Conservation (phyloP, 2,329 filamentous ascomycete genomes). For the Penicillium sp. region DNA sequence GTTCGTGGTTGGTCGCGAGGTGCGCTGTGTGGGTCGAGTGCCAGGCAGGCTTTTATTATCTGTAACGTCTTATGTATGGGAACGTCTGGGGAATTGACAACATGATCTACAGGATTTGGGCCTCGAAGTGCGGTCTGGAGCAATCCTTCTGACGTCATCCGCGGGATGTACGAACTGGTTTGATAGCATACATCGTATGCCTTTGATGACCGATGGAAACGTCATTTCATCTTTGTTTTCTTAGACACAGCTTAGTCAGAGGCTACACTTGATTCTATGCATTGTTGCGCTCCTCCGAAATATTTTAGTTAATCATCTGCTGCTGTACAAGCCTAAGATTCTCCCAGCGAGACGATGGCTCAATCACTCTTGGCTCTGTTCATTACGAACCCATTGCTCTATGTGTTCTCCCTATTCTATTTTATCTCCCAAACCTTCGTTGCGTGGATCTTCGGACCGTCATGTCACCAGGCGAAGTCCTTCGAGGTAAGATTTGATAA, state of each 20-base stretch:
- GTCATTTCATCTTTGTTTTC: neutral
- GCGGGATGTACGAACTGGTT: too few relatives aligned
- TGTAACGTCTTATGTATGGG: too few relatives aligned
- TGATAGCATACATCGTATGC: too few relatives aligned
- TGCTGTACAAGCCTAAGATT: neutral
- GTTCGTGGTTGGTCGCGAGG: too few relatives aligned
- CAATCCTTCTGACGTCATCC: too few relatives aligned
- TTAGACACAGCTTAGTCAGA: neutral
- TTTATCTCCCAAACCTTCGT: neutral
- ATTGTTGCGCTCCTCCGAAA: neutral
- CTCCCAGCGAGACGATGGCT: neutral
- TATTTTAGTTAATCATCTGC: neutral
- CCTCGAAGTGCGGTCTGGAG: too few relatives aligned
- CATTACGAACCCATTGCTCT: neutral
- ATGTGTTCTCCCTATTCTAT: neutral
- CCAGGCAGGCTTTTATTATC: too few relatives aligned
- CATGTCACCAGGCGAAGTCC: neutral
- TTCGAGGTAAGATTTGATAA: too few relatives aligned
- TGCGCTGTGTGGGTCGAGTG: too few relatives aligned
- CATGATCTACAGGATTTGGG: too few relatives aligned
- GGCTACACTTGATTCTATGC: neutral
- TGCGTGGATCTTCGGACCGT: neutral
- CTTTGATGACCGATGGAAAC: neutral
- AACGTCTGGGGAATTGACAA: too few relatives aligned
- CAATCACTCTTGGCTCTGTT: neutral